Conservation (phyloP, 2,329 filamentous ascomycete species). For the Trichothecium roseum region DNA sequence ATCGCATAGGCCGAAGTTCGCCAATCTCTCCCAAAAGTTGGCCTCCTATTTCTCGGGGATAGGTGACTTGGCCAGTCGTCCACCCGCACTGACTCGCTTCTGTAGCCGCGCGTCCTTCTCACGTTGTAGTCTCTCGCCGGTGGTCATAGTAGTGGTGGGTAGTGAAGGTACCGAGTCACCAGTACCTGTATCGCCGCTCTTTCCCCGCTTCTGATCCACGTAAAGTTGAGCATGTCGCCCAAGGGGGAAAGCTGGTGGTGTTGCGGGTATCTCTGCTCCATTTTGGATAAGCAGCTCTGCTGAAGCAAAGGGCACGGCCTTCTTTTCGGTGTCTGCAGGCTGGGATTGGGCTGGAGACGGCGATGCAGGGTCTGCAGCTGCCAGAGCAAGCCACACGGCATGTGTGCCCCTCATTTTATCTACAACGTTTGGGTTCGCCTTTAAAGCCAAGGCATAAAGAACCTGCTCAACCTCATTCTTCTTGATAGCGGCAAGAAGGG, state of each 20-base stretch:
- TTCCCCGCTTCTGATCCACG: slow-evolving; percentile 63
- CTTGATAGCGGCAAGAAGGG: slow-evolving; percentile 84
- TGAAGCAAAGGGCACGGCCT: slow-evolving; percentile 66
- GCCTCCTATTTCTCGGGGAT: slow-evolving; percentile 51
- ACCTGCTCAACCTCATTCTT: slow-evolving; percentile 92
- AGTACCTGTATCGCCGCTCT: slow-evolving; percentile 28
- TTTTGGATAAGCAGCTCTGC: slow-evolving; percentile 91
- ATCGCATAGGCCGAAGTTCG: slow-evolving; percentile 25
- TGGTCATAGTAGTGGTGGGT: slow-evolving; percentile 31
- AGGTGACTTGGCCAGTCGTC: slow-evolving; percentile 55
- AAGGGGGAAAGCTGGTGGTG: slow-evolving; percentile 72
- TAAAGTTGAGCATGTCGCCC: slow-evolving; percentile 73
- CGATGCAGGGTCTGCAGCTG: slow-evolving; percentile 81
- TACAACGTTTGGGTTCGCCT: slow-evolving; percentile 74
- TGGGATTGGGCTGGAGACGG: slow-evolving; percentile 44
- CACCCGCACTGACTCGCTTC: slow-evolving; percentile 71
- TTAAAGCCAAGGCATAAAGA: slow-evolving; percentile 77
- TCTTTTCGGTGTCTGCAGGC: slow-evolving; percentile 32
- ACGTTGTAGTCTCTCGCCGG: slow-evolving; percentile 40
- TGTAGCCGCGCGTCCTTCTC: slow-evolving; percentile 62
- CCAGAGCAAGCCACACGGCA: slow-evolving; percentile 80
- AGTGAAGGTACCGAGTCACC: slow-evolving; percentile 53
- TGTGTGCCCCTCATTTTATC: slow-evolving; percentile 86
- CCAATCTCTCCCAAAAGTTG: slow-evolving; percentile 27
- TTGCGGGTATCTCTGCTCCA: slow-evolving; percentile 72